A percentile compares a stretch with the other conserved stretches of the same genome.
These are phyloP conservation scores for Extremus antarcticus DNA, from an alignment of 495 filamentous ascomycete genomes.

Conservation along the genomic window DNA sequence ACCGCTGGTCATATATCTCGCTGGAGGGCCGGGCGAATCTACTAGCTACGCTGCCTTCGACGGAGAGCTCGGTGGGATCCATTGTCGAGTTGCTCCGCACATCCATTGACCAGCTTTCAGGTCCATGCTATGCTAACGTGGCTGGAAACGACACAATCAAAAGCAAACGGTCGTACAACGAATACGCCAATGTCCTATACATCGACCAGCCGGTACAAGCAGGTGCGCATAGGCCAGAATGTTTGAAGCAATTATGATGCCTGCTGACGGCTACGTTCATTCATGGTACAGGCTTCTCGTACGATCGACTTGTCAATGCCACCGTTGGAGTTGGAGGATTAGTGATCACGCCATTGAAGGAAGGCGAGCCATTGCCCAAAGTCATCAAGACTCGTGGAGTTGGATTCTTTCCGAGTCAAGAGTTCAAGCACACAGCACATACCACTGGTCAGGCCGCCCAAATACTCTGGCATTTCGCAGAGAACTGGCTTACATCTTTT, in stretches of 20 bases:
- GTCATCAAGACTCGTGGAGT: constrained; percentile 6
- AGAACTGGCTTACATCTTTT: constrained; percentile 15
- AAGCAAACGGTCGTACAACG: constrained; percentile 23
- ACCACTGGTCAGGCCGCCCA: constrained; percentile 3
- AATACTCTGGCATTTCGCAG: constrained; percentile 15
- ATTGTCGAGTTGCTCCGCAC: too few species aligned
- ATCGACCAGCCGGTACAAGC: not conserved
- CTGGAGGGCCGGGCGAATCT: constrained; percentile 44
- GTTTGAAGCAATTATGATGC: not conserved
- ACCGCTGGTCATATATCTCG: constrained; percentile 43
- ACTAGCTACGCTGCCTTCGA: constrained; percentile 7
- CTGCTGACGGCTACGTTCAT: constrained; percentile 25
- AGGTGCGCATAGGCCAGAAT: constrained; percentile 9
- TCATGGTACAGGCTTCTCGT: constrained; percentile 31
- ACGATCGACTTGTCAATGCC: constrained; percentile 29
- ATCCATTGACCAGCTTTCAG: too few species aligned
- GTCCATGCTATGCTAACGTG: constrained; percentile 20
- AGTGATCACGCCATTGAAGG: constrained; percentile 3
- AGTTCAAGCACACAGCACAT: not conserved
- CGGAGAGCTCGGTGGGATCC: too few species aligned
- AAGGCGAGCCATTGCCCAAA: constrained; percentile 5
- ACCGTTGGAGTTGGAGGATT: constrained; percentile 28
- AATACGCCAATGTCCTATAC: constrained; percentile 9
- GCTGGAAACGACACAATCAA: constrained; percentile 28
- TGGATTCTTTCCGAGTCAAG: constrained; percentile 11